Evolutionary conservation across 2,329 filamentous ascomycete genomes (phyloP), one percentile per base, ranked within the genome.

Genomic region (Alternaria brassicicola): DNA sequence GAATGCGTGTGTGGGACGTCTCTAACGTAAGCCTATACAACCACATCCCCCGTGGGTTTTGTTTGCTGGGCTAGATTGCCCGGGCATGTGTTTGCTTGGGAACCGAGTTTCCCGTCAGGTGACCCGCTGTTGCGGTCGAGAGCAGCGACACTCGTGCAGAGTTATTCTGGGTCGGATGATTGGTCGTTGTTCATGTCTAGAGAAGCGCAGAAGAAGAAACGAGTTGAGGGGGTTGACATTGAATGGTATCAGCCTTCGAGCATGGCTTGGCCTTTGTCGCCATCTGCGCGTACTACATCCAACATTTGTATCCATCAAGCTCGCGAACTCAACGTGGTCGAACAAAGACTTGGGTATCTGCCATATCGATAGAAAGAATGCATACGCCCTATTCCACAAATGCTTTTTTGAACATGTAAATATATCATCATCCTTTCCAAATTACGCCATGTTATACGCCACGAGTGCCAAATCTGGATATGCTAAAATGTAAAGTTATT

Each of bases 401-500:
- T 33, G 28, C 43, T 47, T 47, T 47, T 47, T 35, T 47, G 8
- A 9, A 25, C 5, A 47, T 13, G 21, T 26, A 13, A 23, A 47
- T 6, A 9, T 30, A 5, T 28, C 43, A 1, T n/a, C 17, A 47
- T 21, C 13, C 6, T 39, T 23, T 39, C 19, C 19, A 1, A 47
- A 25, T 10, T 33, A 47, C 43, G 43, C 43, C 28, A 30, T 35
- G 43, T 30, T 21, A 33, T 47, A 17, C 43, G 36, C 36, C 19
- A 39, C 17, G 10, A 23, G 19, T 39, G 36, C 36, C 36, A 23
- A 13, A 6, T 23, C 19, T 12, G 19, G 9, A 3, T 39, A 15
- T 25, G 43, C 46, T 59, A 59, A n/a, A 46, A 59, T 17, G 56
- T 30, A 19, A 33, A 59, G 23, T 59, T 46, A 2, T 35, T 51